Percentiles rank a stretch among this genome's conserved stretches.
Conservation (phyloP, 495 filamentous ascomycete species). For the Xylaria scruposa region DNA sequence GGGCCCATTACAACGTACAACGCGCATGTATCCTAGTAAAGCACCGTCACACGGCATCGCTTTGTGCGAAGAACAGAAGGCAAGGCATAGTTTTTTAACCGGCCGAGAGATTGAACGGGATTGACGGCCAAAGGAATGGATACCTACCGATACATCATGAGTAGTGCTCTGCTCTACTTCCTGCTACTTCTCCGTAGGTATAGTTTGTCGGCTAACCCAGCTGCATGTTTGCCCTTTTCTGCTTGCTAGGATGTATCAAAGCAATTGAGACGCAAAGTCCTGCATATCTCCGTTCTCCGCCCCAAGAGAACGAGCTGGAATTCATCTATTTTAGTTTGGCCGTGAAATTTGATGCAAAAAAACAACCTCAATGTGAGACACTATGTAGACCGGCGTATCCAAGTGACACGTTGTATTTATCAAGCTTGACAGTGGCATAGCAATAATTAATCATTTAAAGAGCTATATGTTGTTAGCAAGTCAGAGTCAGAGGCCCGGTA, state of each 20-base stretch:
- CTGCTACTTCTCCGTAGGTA: neutral
- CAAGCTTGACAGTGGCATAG: neutral
- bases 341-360: neutral
- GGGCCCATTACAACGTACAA: neutral
- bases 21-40: neutral
- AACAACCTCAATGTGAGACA: neutral
- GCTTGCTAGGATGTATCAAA: neutral
- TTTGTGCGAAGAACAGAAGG: neutral
- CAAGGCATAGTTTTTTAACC: neutral
- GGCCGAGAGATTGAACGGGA: neutral
- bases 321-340: neutral
- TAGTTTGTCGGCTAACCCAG: neutral
- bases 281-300: constrained; percentile 8
- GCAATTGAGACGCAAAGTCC: neutral
- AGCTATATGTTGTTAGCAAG: neutral
- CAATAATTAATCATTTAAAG: neutral
- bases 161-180: neutral
- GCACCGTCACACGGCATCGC: neutral
- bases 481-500: neutral
- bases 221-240: neutral
- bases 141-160: neutral
- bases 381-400: neutral
- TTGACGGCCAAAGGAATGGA: neutral
- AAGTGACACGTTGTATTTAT: neutral
- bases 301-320: neutral